Percentiles rank a stretch among this genome's conserved stretches.
phyloP scores from a whole-genome alignment of 495 filamentous ascomycete genomes.

The Bacidia gigantensis region DNA sequence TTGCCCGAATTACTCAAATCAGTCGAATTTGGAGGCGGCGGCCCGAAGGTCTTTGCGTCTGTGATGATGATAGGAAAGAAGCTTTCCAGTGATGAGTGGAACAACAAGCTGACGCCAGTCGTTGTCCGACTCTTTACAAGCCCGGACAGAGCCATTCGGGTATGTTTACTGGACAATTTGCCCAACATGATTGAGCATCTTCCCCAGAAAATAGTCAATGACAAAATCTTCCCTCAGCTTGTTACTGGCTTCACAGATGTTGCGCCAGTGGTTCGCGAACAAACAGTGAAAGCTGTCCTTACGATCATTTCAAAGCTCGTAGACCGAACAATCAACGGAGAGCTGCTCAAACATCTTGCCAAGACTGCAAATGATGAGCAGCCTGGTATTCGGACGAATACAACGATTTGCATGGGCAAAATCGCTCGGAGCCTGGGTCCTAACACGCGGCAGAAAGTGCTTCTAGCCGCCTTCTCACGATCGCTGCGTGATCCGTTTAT shows the following conservation, averaged over 20 bases:
- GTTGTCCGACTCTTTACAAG: constrained; percentile 79
- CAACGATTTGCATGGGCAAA: constrained; percentile 90
- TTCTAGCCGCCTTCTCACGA: constrained; percentile 79
- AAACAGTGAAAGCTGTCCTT: constrained; percentile 87
- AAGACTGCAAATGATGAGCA: constrained; percentile 97
- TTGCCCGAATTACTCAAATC: constrained; percentile 92
- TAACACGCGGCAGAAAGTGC: constrained; percentile 71
- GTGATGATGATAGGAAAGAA: constrained; percentile 84
- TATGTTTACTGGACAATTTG: constrained; percentile 81
- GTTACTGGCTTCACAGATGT: constrained; percentile 87
- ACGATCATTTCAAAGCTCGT: constrained; percentile 76
- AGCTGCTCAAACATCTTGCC: constrained; percentile 77
- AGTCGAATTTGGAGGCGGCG: constrained; percentile 92
- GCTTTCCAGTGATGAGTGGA: constrained; percentile 79
- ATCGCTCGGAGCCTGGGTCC: constrained; percentile 79
- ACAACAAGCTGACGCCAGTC: constrained; percentile 67
- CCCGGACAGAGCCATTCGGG: constrained; percentile 82
- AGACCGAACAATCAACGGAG: constrained; percentile 85
- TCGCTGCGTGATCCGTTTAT: constrained; percentile 87
- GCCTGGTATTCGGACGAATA: constrained; percentile 93
- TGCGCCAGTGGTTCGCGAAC: constrained; percentile 82
- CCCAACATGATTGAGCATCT: constrained; percentile 85
- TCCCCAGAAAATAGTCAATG: constrained; percentile 79
- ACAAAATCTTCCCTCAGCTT: constrained; percentile 93
- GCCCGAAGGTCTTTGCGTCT: constrained; percentile 75